Conservation (phyloP, 1,284 basidiomycete species). For the Tylopilus orsonianus region DNA sequence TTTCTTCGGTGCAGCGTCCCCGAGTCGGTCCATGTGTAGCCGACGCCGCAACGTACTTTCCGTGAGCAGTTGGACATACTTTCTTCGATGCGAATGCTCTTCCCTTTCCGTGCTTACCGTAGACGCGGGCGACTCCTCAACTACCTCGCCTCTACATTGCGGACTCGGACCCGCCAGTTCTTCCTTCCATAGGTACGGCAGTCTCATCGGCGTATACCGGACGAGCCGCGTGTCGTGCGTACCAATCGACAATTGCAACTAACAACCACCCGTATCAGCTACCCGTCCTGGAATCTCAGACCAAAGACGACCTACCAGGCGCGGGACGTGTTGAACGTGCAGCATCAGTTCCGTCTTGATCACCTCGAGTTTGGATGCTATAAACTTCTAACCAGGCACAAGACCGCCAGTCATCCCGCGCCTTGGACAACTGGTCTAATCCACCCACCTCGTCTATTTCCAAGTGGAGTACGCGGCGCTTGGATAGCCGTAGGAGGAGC, state of each 20-base stretch:
- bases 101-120: background rate
- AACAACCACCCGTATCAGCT: background rate
- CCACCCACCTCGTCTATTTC: conserved; percentile 30
- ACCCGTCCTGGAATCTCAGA: background rate
- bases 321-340: conserved; percentile 15
- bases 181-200: conserved; percentile 26
- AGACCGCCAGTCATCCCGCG: too few species aligned
- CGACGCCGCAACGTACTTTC: conserved; percentile 25
- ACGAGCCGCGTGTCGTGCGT: conserved; percentile 24
- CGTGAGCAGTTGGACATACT: conserved; percentile 23
- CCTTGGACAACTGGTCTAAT: background rate
- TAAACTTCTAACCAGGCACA: conserved; percentile 13
- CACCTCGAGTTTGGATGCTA: conserved; percentile 21
- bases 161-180: background rate
- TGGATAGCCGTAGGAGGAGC: conserved; percentile 23
- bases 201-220: conserved; percentile 17
- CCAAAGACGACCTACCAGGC: conserved; percentile 19
- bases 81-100: conserved; percentile 10
- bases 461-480: conserved; percentile 21
- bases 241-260: conserved; percentile 22
- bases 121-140: background rate
- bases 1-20: conserved; percentile 1
- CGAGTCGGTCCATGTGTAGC: conserved; percentile 14
- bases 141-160: background rate
- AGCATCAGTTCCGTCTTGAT: conserved; percentile 22